A percentile compares a stretch with the other conserved stretches of the same genome.
Evolutionary conservation across 345 rosid genomes (phyloP).

Genomic region (Salix suchowensis): DNA sequence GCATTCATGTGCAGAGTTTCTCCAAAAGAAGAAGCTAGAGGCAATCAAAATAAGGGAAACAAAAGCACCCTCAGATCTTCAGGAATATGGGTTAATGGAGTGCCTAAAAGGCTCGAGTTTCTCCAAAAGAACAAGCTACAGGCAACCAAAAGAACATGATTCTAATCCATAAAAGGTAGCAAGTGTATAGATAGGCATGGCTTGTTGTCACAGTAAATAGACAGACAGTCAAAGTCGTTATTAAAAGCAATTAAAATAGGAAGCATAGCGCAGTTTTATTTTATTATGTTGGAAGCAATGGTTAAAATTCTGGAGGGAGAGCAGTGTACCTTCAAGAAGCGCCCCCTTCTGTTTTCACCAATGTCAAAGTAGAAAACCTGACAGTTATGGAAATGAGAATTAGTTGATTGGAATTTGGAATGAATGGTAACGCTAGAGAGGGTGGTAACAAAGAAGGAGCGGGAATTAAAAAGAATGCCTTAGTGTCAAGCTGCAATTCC

Average conservation of each 20-base stretch:
- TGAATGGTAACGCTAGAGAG: background rate
- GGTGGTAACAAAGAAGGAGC: background rate
- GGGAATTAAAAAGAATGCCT: constrained; percentile 35
- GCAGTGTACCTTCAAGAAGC: constrained; percentile 72
- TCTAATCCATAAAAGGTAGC: background rate
- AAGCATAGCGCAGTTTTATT: background rate
- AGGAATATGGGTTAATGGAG: background rate
- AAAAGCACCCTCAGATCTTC: background rate
- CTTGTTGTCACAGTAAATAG: background rate
- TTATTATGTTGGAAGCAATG: background rate
- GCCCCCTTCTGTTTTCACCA: constrained; percentile 92
- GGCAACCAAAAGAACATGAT: no score
- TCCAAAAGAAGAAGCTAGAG: background rate
- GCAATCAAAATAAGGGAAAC: background rate
- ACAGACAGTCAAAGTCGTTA: background rate
- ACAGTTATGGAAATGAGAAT: background rate
- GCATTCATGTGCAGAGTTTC: background rate
- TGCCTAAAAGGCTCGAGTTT: background rate
- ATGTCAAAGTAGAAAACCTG: constrained; percentile 96
- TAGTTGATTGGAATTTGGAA: background rate
- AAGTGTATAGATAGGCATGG: no score
- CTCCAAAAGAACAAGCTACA: no score
- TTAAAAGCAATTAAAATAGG: background rate
- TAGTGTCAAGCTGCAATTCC: constrained; percentile 95
- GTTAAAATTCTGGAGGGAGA: background rate